Conservation (phyloP, 805 yeast species). For the Isabelozyma rhagii region DNA sequence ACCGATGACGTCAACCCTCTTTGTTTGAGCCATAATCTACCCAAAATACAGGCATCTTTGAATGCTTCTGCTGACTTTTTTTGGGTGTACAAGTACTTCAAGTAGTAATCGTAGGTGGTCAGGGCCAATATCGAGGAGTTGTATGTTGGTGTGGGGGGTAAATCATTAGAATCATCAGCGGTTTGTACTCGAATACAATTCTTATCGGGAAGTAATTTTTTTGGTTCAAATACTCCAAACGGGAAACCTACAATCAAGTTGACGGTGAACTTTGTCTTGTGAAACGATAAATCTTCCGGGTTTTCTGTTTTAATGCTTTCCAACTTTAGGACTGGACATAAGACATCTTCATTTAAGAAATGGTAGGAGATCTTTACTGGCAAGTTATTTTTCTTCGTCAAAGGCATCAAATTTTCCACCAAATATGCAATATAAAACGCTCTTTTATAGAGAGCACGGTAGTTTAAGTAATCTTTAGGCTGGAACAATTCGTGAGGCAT, state of each 20-base stretch:
- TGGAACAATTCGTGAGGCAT: slow-evolving; percentile 79
- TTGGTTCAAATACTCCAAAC: slow-evolving; percentile 63
- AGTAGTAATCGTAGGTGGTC: slow-evolving; percentile 62
- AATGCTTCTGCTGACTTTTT: slow-evolving; percentile 77
- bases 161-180: slow-evolving; percentile 24
- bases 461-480: slow-evolving; percentile 85
- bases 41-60: slow-evolving; percentile 81
- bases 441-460: slow-evolving; percentile 85
- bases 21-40: slow-evolving; percentile 87
- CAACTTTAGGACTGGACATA: slow-evolving; percentile 71
- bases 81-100: slow-evolving; percentile 72
- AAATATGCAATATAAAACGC: slow-evolving; percentile 82
- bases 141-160: slow-evolving; percentile 82
- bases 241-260: slow-evolving; percentile 75
- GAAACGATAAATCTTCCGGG: slow-evolving; percentile 50
- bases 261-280: slow-evolving; percentile 67
- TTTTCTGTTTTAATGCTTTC: slow-evolving; percentile 51
- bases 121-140: slow-evolving; percentile 77
- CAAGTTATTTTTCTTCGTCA: slow-evolving; percentile 53
- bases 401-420: slow-evolving; percentile 58
- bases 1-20: slow-evolving; percentile 70
- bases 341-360: slow-evolving; percentile 69
- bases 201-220: slow-evolving; percentile 74
- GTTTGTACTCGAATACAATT: slow-evolving; percentile 76
- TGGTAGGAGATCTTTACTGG: slow-evolving; percentile 62